These are phyloP conservation scores for Cystofilobasidium macerans DNA, from an alignment of 768 basidiomycete genomes.

Conservation along the genomic window DNA sequence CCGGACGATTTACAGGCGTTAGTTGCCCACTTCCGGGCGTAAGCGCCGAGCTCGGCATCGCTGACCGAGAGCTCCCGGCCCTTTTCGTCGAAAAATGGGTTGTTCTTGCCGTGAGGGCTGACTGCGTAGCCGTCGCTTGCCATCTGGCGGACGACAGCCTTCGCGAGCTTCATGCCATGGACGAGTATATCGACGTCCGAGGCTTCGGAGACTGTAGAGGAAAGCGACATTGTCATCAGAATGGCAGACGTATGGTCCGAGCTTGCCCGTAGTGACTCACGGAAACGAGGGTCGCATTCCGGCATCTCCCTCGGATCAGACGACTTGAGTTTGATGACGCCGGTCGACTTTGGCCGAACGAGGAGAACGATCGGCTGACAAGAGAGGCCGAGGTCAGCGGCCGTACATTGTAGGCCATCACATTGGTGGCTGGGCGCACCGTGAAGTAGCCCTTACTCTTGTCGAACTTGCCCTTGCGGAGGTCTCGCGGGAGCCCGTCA, in stretches of 20 bases:
- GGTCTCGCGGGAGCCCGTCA: conserved; percentile 13
- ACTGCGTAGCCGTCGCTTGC: conserved; percentile 14
- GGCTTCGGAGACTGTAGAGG: conserved; percentile 12
- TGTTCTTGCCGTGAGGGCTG: conserved; percentile 19
- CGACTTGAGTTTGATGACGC: conserved; percentile 18
- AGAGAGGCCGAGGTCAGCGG: not conserved
- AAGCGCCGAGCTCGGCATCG: conserved; percentile 19
- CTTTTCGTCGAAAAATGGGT: conserved; percentile 7
- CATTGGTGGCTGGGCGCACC: not conserved
- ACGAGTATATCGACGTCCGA: conserved; percentile 16
- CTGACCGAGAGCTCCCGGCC: not conserved
- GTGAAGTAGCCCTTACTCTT: conserved; percentile 24
- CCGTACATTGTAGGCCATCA: not conserved
- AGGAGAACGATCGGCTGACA: conserved; percentile 22
- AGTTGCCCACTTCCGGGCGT: conserved; percentile 15
- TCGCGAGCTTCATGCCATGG: conserved; percentile 21
- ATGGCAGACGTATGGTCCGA: not conserved
- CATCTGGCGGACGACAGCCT: conserved; percentile 16
- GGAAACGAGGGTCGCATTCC: conserved; percentile 15
- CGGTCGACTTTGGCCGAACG: conserved; percentile 15
- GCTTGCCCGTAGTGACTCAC: conserved; percentile 8
- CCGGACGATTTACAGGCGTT: conserved; percentile 11
- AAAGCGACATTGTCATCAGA: no score
- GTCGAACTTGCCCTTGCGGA: conserved; percentile 24
- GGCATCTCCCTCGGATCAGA: conserved; percentile 7